These are phyloP conservation scores for Naganishia vaughanmartiniae DNA, from an alignment of 768 basidiomycete genomes.

Conservation along the genomic window DNA sequence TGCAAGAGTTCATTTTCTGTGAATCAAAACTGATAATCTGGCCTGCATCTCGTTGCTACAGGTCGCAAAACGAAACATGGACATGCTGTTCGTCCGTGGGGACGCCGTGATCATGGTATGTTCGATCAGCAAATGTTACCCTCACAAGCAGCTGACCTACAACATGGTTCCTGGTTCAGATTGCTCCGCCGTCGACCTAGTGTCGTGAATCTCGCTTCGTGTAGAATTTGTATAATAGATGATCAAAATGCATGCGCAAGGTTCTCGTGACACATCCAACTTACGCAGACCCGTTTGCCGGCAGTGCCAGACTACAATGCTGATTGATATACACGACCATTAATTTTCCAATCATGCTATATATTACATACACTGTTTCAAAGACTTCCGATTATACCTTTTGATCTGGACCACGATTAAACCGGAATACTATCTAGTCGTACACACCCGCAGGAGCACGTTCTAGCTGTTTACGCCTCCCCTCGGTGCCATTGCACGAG, in stretches of 20 bases:
- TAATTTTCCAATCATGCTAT: background rate
- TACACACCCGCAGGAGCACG: background rate
- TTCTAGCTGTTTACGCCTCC: too few species aligned
- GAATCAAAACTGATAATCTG: background rate
- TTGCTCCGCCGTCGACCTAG: slow-evolving; percentile 12
- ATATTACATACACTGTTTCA: slow-evolving; percentile 3
- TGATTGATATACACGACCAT: slow-evolving; percentile 8
- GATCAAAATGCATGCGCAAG: background rate
- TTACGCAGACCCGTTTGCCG: background rate
- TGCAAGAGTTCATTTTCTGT: too few species aligned
- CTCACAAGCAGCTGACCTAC: background rate
- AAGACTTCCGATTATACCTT: slow-evolving; percentile 5
- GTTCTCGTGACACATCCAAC: background rate
- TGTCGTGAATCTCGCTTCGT: background rate
- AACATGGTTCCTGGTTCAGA: background rate
- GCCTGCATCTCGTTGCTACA: slow-evolving; percentile 46
- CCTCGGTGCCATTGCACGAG: too few species aligned
- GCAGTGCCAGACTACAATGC: background rate
- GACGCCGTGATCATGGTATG: slow-evolving; percentile 91
- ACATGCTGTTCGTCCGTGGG: slow-evolving; percentile 96
- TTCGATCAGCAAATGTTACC: background rate
- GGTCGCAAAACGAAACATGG: slow-evolving; percentile 90
- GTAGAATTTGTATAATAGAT: background rate
- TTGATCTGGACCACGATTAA: background rate
- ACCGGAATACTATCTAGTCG: background rate